Evolutionary conservation across 345 rosid species (phyloP).

Genomic region (Erucastrum elatum): DNA sequence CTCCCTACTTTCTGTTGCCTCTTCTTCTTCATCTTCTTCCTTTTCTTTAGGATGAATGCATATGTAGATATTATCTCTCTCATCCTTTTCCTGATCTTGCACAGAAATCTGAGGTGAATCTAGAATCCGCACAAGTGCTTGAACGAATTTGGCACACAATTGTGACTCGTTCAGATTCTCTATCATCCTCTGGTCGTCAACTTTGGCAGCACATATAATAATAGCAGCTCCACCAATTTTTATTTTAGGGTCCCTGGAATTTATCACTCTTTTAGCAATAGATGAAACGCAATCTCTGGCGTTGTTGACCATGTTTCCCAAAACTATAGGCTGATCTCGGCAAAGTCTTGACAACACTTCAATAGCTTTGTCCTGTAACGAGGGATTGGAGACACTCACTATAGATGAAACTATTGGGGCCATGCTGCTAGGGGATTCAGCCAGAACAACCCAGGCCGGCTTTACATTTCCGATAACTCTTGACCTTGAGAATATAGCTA

Average conservation of each 20-base stretch:
- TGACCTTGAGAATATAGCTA: conserved; percentile 83
- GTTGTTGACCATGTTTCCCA: conserved; percentile 69
- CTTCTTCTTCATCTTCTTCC: conserved; percentile 44
- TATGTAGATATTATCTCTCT: conserved; percentile 59
- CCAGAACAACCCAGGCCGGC: conserved; percentile 94
- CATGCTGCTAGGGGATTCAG: conserved; percentile 74
- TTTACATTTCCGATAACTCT: conserved; percentile 57
- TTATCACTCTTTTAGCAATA: conserved; percentile 71
- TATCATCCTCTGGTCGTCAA: conserved; percentile 70
- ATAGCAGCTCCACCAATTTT: conserved; percentile 95
- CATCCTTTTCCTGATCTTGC: conserved; percentile 50
- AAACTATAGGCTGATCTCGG: conserved; percentile 69
- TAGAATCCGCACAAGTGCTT: conserved; percentile 74
- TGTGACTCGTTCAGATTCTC: conserved; percentile 82
- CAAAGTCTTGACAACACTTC: conserved; percentile 88
- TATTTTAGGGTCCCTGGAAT: conserved; percentile 62
- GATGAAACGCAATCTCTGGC: conserved; percentile 69
- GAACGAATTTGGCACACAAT: conserved; percentile 58
- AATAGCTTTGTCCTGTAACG: conserved; percentile 92
- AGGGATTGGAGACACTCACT: conserved; percentile 59
- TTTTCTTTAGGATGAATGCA: conserved; percentile 49
- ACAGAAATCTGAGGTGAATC: conserved; percentile 50
- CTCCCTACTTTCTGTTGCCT: conserved; percentile 51
- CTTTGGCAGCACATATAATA: conserved; percentile 90
- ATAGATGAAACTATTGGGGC: conserved; percentile 81